Conservation (phyloP, 768 basidiomycete species). For the Dentipellis fragilis region DNA sequence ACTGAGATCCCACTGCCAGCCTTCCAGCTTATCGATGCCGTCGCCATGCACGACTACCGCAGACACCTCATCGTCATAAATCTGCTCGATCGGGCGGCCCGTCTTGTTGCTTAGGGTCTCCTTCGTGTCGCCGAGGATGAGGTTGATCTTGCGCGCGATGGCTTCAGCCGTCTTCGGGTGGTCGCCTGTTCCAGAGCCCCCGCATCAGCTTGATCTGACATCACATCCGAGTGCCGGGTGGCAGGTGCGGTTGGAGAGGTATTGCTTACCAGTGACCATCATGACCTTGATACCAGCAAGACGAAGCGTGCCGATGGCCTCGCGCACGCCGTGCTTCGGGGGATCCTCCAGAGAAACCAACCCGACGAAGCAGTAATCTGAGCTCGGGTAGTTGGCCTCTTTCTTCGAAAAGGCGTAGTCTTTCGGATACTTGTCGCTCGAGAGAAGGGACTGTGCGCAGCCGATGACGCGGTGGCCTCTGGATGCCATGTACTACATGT, state of each 20-base stretch:
- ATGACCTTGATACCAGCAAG: slow-evolving; percentile 68
- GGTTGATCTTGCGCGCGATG: slow-evolving; percentile 63
- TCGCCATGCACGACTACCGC: slow-evolving; percentile 64
- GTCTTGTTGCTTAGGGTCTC: slow-evolving; percentile 51
- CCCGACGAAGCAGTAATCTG: slow-evolving; percentile 54
- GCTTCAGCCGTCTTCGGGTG: slow-evolving; percentile 70
- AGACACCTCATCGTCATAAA: slow-evolving; percentile 59
- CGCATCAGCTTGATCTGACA: too few species aligned
- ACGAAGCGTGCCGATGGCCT: slow-evolving; percentile 61
- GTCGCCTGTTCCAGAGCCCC: slow-evolving; percentile 31
- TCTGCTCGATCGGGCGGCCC: slow-evolving; percentile 40
- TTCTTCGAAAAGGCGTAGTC: slow-evolving; percentile 44
- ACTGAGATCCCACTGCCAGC: slow-evolving; percentile 73
- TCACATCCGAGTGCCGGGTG: too few species aligned
- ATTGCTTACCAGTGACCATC: slow-evolving; percentile 55
- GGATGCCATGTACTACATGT: slow-evolving; percentile 60
- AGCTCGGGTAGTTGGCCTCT: slow-evolving; percentile 41
- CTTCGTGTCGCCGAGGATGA: slow-evolving; percentile 57
- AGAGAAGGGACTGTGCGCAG: slow-evolving; percentile 53
- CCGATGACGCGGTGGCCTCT: slow-evolving; percentile 66
- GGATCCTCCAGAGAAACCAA: slow-evolving; percentile 63
- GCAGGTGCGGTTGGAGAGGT: too few species aligned
- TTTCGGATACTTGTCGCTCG: slow-evolving; percentile 34
- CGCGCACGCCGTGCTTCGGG: slow-evolving; percentile 61
- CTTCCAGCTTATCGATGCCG: slow-evolving; percentile 53